Base-by-base conservation (phyloP, 2,329 filamentous ascomycete genomes). In the Aaosphaeria pasadenensis region DNA sequence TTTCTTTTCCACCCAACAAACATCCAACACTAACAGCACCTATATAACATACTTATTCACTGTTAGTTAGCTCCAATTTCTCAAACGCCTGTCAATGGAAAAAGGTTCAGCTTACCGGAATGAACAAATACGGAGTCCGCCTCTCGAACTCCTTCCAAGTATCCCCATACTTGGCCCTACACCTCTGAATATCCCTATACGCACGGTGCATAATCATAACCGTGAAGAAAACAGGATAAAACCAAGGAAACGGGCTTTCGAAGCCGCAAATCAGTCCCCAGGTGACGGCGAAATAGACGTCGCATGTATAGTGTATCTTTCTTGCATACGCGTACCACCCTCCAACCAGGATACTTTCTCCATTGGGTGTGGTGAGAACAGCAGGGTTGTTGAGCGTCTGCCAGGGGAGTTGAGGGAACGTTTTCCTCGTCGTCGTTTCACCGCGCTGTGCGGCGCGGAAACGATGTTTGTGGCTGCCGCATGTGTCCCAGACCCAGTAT, bases 401-500 rank as follows among this genome's bases (percentile, higher is more conserved):
- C 86, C 89, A 96, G 5, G 89, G 90, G n/a, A 96, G 80, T 70
- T 92, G 88, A 5, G 91, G 91, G 76, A 96, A 95, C 3, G 89
- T 86, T 60, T 86, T 88, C 60, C 91, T 87, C 67, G 83, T 76
- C 45, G 86, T 58, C 4, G 63, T 62, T 36, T 84, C 85, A 51
- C 89, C 89, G 51, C 86, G 83, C 74, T 95, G 89, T 72, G 84
- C 79, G 55, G 87, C 83, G 47, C 91, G 85, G 82, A 92, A 96
- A 55, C 88, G 85, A 75, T 95, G 95, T 82, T 96, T 96, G 73
- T 96, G 91, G 64, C 84, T 89, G 76, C 95, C 95, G 73, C 84
- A 86, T 39, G 89, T 94, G 66, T 95, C 91, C 89, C 91, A 96
- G 47, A 95, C 78, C 83, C 89, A 92, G 78, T 96, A 96, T 56